Base-by-base conservation (phyloP, 176 grass and related monocot species). In the Oryza meridionalis region DNA sequence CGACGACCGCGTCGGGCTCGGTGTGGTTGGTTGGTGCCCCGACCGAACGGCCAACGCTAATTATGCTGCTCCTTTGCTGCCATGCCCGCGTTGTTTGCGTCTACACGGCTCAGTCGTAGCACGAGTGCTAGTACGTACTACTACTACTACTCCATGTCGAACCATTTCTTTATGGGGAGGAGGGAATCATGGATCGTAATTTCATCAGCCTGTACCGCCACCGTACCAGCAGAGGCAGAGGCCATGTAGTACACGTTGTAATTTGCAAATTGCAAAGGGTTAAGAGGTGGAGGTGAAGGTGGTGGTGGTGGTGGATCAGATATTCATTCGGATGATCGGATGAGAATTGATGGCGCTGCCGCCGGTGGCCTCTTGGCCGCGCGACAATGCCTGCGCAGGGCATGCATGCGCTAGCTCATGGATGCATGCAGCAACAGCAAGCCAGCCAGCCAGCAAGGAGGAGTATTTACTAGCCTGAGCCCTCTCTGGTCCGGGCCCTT, bases 341-440 rank as follows among this genome's bases (percentile, higher is more conserved):
- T 84, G 81, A 6, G 46, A 35, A 68, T 74, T 79, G 61, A 88
- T 79, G 81, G 21, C 69, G 66, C 65, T 21, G 55, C 67, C 67
- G 58, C 58, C 29, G 37, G 21, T 53, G 63, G 73, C 46, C 44
- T 58, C 77, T 73, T 55, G 27, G 49, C 4, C 46, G 50, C 13
- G 50, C 50, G 58, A 62, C 58, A 62, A 62, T 11, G 8, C 58
- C 58, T 62, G 58, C 17, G 53, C 16, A 58, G 53, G 53, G 17
- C 53, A 21, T 58, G 53, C 53, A n/a, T n/a, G 50, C 55, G 55
- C 9, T 43, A 43, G 42, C 42, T 43, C 42, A 43, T 43, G 42
- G 6, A 43, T 19, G 71, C 49, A 24, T 19, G 76, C 76, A 2
- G 68, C 68, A 37, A 37, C 35, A 31, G 65, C 43, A 25, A 14